Evolutionary conservation across 1,139 yeast genomes (phyloP), one percentile per base, ranked within the genome.

Genomic region (Pichia cactophila): DNA sequence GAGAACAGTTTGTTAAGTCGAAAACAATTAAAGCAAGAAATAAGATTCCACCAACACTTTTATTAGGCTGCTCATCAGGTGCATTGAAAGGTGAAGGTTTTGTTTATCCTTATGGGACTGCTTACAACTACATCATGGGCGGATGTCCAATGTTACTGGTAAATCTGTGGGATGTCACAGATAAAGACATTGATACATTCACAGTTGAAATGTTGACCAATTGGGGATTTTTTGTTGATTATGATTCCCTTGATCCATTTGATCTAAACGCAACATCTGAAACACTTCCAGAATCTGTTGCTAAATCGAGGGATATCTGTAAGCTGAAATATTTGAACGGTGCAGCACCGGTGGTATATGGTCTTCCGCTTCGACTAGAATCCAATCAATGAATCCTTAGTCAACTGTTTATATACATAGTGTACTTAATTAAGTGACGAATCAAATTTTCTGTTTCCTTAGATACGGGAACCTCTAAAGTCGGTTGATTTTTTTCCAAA

Each of bases 111-210:
- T 74, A 77, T 60, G 96, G 97, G 0, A 85, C 89, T 7, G 76
- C 87, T 0, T 75, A 78, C 57, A 81, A 85, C 48, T 89, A 90
- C 73, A 63, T 90, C 36, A 69, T 77, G 5, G 92, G 92, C 33
- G 95, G 95, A 0, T 78, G 88, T 44, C 94, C 95, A 0, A 75
- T 86, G 81, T 74, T 88, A 1, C 69, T 92, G 41, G 96, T 88
- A 0, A 89, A 88, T 61, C 68, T 92, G 55, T 92, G 98, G 98
- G 97, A 89, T 66, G 97, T 92, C 5, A 92, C 97, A 0, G 98
- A 92, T 65, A 89, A 86, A 59, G 98, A 92, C 63, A 87, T 89
- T 49, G 97, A 92, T 65, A 75, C 73, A 58, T 88, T 89, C 59
- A 84, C 89, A 43, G 54, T 73, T 12, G 69, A 77, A 1, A 65